Percentiles rank a stretch among this genome's conserved stretches.
phyloP scores from a whole-genome alignment of 148 eudicot species.

The Chenopodium album region DNA sequence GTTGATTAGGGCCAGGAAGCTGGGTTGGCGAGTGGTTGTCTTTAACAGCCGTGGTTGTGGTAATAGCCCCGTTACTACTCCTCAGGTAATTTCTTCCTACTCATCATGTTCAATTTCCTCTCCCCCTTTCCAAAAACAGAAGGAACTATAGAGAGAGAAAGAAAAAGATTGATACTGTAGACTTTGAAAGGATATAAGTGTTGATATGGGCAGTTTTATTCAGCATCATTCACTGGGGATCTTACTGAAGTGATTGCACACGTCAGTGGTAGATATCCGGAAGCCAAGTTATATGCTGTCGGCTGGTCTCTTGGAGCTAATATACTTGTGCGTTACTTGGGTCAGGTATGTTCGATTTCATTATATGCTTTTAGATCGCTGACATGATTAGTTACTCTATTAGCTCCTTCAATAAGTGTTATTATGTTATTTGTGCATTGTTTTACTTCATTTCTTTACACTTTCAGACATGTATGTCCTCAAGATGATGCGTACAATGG shows the following conservation, averaged over 20 bases:
- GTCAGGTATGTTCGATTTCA: conserved; percentile 48
- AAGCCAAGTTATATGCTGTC: conserved; percentile 67
- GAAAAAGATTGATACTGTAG: neutral
- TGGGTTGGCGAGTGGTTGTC: conserved; percentile 79
- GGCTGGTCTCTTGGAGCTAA: conserved; percentile 98
- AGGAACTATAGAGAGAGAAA: too few relatives aligned
- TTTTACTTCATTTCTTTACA: neutral
- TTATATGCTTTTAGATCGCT: neutral
- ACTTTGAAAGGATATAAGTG: neutral
- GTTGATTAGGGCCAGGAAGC: conserved; percentile 65
- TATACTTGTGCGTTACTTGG: conserved; percentile 85
- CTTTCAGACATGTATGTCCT: neutral
- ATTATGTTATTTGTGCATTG: neutral
- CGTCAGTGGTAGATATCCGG: conserved; percentile 62
- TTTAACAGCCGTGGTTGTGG: conserved; percentile 96
- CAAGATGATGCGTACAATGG: neutral
- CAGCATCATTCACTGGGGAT: conserved; percentile 87
- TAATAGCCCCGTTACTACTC: conserved; percentile 75
- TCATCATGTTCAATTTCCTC: neutral
- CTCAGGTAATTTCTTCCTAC: conserved; percentile 52
- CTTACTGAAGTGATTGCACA: conserved; percentile 73
- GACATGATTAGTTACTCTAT: neutral
- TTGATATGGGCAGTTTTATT: conserved; percentile 71
- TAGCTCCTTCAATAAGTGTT: neutral
- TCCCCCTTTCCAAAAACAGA: too few relatives aligned